A percentile compares a stretch with the other conserved stretches of the same genome.
Conservation (phyloP, 177 flowering plant species). For the Telopea speciosissima region DNA sequence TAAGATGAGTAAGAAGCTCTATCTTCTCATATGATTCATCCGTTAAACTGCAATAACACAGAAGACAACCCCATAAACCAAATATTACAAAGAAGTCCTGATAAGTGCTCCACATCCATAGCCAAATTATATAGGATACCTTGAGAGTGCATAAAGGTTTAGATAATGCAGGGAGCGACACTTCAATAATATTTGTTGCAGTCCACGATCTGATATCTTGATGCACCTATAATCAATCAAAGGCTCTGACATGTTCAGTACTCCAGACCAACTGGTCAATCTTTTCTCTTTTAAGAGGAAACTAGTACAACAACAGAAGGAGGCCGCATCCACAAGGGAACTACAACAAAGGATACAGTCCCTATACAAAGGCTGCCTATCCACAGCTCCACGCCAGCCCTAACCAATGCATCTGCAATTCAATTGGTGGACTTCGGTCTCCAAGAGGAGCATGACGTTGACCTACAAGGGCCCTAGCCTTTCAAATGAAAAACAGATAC, state of each 20-base stretch:
- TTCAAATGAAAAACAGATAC: too few species aligned
- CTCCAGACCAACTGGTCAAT: background rate
- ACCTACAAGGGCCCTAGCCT: too few species aligned
- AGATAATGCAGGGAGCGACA: slow-evolving; percentile 56
- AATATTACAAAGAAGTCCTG: background rate
- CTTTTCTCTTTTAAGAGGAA: too few species aligned
- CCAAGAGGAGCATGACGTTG: too few species aligned
- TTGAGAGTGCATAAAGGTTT: slow-evolving; percentile 83
- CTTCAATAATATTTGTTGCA: slow-evolving; percentile 51
- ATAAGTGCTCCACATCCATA: background rate
- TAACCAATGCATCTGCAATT: too few species aligned
- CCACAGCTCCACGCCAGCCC: too few species aligned
- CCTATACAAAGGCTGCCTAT: too few species aligned
- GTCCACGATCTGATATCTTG: slow-evolving; percentile 75
- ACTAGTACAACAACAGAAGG: too few species aligned
- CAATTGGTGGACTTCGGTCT: too few species aligned
- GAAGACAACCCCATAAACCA: slow-evolving; percentile 1
- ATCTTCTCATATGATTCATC: slow-evolving; percentile 65
- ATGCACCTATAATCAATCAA: slow-evolving; percentile 50
- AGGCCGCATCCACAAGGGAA: too few species aligned
- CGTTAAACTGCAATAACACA: slow-evolving; percentile 54
- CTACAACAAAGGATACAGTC: too few species aligned
- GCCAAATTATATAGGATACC: slow-evolving; percentile 28
- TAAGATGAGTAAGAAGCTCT: slow-evolving; percentile 44
- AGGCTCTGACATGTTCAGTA: background rate